Evolutionary conservation across 371 early-diverging fungal species (phyloP), one percentile per base, ranked within the genome.

Genomic region (Nematocida ironsii): DNA sequence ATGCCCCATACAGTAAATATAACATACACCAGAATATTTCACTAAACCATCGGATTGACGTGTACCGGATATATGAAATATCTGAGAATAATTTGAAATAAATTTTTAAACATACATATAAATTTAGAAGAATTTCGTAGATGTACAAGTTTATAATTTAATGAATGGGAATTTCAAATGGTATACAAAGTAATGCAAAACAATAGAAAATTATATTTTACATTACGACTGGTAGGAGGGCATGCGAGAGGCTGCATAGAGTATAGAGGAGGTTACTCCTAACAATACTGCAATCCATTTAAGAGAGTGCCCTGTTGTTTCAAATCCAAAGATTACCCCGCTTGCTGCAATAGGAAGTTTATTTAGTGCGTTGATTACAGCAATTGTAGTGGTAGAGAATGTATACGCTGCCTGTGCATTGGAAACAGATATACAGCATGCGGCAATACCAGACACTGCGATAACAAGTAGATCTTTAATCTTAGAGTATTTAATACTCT

Each of bases 331-430:
- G 44, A 78, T 13, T 89, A 97, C 93, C 33, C 96, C 96, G 62
- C 93, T 91, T 45, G 94, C 87, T 4, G 97, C 93, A 55, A 97
- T 92, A 3, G 97, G 94, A 33, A 96, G 89, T 86, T 98, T 97
- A 88, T 98, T 98, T 47, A 97, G 89, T 0, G 97, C 95, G 20
- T 97, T 97, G n/a, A 94, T 92, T 96, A 98, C 96, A 60, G 92
- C 87, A 86, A 95, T 93, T 0, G 97, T 95, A 4, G 99, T 98
- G 2, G 96, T 93, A 0, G 91, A 90, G 11, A 96, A 93, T 4
- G 92, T 91, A 68, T 95, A 91, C 27, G 97, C 91, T 85, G 94
- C 93, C 95, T 95, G 95, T 0, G 93, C 91, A 67, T 93, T 92
- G 58, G 83, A 42, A 48, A 83, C 84, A 27, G 93, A 91, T 86